Conservation (phyloP, 2,329 filamentous ascomycete species). For the Colletotrichum euphorbiae region DNA sequence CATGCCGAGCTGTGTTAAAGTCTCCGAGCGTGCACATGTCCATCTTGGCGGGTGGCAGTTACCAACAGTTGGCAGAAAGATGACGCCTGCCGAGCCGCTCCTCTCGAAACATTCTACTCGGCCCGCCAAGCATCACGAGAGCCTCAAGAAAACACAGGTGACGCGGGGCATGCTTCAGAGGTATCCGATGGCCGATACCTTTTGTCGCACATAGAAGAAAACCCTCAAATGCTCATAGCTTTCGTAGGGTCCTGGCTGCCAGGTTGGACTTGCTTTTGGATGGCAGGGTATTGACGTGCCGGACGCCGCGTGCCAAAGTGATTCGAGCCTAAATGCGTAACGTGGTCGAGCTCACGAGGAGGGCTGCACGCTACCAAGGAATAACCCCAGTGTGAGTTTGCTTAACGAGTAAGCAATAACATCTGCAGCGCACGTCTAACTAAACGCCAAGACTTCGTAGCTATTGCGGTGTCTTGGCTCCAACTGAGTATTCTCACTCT, state of each 20-base stretch:
- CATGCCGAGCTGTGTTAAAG: not conserved
- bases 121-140: not conserved
- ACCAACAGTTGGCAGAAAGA: too few relatives aligned
- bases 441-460: slow-evolving; percentile 6
- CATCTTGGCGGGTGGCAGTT: not conserved
- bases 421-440: not conserved
- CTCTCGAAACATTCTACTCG: not conserved
- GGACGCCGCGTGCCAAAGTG: not conserved
- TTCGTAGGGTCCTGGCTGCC: not conserved
- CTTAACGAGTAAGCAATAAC: not conserved
- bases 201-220: not conserved
- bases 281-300: not conserved
- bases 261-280: not conserved
- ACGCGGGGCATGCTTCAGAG: not conserved
- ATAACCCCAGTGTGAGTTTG: not conserved
- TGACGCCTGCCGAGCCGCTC: not conserved
- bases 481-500: not conserved
- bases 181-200: not conserved
- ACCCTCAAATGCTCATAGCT: not conserved
- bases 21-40: not conserved
- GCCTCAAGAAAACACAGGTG: not conserved
- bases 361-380: not conserved
- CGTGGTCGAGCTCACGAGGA: not conserved
- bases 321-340: not conserved
- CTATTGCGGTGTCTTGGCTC: not conserved